Base-by-base conservation (phyloP, 106 monocot species). In the Acanthochlamys bracteata region DNA sequence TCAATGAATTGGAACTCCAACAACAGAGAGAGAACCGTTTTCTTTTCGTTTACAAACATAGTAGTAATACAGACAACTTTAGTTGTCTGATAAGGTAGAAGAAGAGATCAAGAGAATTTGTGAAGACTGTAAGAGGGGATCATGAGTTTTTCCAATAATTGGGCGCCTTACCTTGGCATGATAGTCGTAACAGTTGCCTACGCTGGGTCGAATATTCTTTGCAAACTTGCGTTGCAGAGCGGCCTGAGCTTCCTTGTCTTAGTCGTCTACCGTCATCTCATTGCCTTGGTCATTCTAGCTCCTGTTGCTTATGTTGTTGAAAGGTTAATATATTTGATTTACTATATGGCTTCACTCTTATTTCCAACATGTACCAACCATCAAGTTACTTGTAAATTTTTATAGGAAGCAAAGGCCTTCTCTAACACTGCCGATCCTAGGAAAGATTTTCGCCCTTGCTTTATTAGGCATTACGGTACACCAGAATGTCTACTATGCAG, bases 221-320 rank as follows among this genome's bases (percentile, higher is more conserved):
- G 55, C 33, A 85, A 85, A 81, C 71, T 85, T 27, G 81, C 85
- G 10, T 56, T 85, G 24, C 66, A 75, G 65, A 65, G 66, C 11
- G 85, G 85, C 1, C 59, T 81, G 20, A 81, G 71, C 51, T 72
- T 52, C 65, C 52, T 70, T 21, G 78, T 82, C 57, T 75, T 85
- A 60, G 58, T 73, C 0, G 74, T 75, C 6, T 85, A 82, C 55
- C 59, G 84, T 20, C 81, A 85, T 68, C 41, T 82, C 62, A 71
- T 85, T 10, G 77, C 85, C 57, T 23, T 64, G 65, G 61, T 66
- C 46, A 68, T 85, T 65, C 57, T 81, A n/a, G 72, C 42, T 24
- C 71, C 80, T 51, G 55, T 78, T 42, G 80, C 85, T 26, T 71
- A 59, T 53, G 17, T 78, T 7, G 40, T 80, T n/a, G 84, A 84